Evolutionary conservation across 2,329 filamentous ascomycete genomes (phyloP), one percentile per base, ranked within the genome.

Genomic region (Westerdykella aurantiaca): DNA sequence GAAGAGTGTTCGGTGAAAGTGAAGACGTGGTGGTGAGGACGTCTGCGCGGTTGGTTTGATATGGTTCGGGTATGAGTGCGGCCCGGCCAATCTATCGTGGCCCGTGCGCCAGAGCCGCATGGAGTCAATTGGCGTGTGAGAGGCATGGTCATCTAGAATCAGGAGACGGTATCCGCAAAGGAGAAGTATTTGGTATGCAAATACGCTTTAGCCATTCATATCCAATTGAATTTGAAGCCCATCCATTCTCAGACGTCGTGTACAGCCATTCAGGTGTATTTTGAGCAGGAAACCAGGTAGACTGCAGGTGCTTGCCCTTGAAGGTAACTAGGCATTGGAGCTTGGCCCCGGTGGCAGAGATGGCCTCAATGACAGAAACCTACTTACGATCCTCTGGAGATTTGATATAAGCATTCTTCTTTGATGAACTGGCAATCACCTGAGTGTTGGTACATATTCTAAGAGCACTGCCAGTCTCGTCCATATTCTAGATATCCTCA

Each of bases 1-100:
- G 18, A 21, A 21, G 18, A 21, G 18, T 21, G 18, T 21, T 21
- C 18, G 18, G 43, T 10, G 89, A 86, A 0, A 91, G 72, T 3
- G 93, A 89, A 22, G 84, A 86, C 50, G 86, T 83, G 2, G 89
- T 93, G 6, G 91, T 94, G 34, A 97, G 78, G 3, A 81, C 79
- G 66, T 97, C 88, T 21, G 18, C 18, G 18, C 18, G 18, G 18
- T 21, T 21, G 18, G 18, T 21, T 21, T 21, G 18, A 21, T 21
- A 21, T 21, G 18, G 18, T 21, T 21, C 18, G 18, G 18, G 18
- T 21, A 21, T 21, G 18, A 21, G 18, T 21, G 18, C 18, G 18
- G 18, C 6, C 18, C 4, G 18, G 18, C 18, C 18, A 21, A 21
- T 21, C 18, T 4, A 21, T 21, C 18, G 18, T 21, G 18, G 18